Evolutionary conservation across 2,329 filamentous ascomycete species (phyloP), one percentile per base, ranked within the genome.

Genomic region (Diaporthe vaccinii): DNA sequence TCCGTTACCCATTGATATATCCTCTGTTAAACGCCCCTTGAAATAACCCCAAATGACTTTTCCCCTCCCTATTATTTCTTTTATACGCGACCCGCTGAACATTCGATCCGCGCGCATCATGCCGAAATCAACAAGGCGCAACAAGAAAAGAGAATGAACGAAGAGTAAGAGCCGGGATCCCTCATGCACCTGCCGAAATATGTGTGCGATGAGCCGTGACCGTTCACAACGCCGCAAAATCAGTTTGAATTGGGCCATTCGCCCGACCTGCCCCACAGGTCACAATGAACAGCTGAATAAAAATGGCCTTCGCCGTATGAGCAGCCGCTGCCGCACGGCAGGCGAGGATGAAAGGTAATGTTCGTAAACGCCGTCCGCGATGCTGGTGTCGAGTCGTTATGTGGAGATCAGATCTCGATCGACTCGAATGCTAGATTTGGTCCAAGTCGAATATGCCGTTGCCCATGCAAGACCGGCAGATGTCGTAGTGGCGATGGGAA

Each of bases 21-120:
- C 72, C 59, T 76, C 72, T 76, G 58, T 28, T 75, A 7, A 76
- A 76, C 75, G 75, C 75, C 62, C 44, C 72, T 39, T 51, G 20
- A 49, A 44, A 75, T 72, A 46, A 12, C 59, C 46, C 14, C 28
- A 41, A 65, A 57, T 53, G 67, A 61, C 73, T 72, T 57, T 75
- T 61, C 57, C 57, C 25, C 62, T 46, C 44, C 39, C 28, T n/a
- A 53, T 57, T 75, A 61, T 65, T 62, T 58, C 73, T 72, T 75
- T 75, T 75, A 61, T 34, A 49, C 53, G 36, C 57, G 15, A 17
- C 61, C 65, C 57, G 57, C 58, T 34, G 22, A 57, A 55, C 7
- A 49, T n/a, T 59, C 10, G 55, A 46, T 17, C 57, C n/a, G 25
- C 53, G 49, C 73, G n/a, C 53, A 6, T 49, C 62, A 46, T 53